Evolutionary conservation across 2,329 filamentous ascomycete species (phyloP), one percentile per base, ranked within the genome.

Genomic region (Penicillium thymicola): DNA sequence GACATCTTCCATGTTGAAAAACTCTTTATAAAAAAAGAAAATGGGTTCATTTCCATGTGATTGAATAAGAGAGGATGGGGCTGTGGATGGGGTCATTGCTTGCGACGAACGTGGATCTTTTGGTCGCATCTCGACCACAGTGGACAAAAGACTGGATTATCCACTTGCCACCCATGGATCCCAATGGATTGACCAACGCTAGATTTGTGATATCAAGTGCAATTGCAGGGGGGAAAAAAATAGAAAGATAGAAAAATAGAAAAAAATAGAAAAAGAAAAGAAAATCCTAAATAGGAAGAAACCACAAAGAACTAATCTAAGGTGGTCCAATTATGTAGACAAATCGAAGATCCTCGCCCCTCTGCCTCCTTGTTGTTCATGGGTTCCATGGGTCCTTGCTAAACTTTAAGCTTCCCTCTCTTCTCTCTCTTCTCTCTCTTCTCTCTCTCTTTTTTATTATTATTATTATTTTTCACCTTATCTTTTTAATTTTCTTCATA

Each of bases 311-410:
- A 5, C 9, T 10, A 27, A 51, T 44, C 16, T 25, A 30, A 18
- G 13, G 46, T 46, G 30, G 6, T 48, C 30, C 51, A 51, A 55
- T 65, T 64, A 65, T 59, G 61, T 65, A 59, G 62, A 23, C 38
- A 50, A 58, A 60, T 59, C 62, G 49, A 45, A 45, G 59, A 61
- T 64, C 59, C 43, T 44, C 51, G 56, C 57, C 59, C 60, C 55
- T 62, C 59, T 44, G 52, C 54, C 44, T 55, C 55, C 50, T 57
- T 52, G 30, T 36, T 43, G 48, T 5, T 4, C 18, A 30, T 30
- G 25, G n/a, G 32, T 36, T 5, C 10, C 27, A 30, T 30, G 25
- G 25, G 32, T 45, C 23, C 8, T 23, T 23, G 27, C 25, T 32
- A 14, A 60, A 60, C 54, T 57, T 65, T 61, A 59, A 60, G 41